Evolutionary conservation across 495 filamentous ascomycete genomes (phyloP).

Genomic region (Amniculicola lignicola): DNA sequence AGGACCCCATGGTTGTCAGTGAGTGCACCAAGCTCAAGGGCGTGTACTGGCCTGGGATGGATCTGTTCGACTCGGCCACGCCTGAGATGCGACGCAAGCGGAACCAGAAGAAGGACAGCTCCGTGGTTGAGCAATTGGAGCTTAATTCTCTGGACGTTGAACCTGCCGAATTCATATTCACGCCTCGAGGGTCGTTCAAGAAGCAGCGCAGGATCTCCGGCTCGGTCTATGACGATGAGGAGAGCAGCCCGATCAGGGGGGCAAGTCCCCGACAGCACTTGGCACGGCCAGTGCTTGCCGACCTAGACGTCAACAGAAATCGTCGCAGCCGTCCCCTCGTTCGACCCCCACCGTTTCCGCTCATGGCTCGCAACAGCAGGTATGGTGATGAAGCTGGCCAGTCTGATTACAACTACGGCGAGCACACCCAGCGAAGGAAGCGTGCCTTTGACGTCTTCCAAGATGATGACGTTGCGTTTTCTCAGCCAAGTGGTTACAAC

Average conservation of each 20-base stretch:
- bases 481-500: constrained; percentile 31
- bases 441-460: constrained; percentile 34
- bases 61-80: constrained; percentile 80
- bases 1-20: constrained; percentile 35
- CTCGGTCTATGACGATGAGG: constrained; percentile 33
- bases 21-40: constrained; percentile 64
- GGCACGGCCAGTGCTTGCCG: constrained; percentile 25
- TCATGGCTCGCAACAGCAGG: not conserved
- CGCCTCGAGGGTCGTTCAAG: constrained; percentile 52
- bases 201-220: constrained; percentile 58
- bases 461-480: constrained; percentile 37
- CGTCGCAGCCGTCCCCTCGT: constrained; percentile 17
- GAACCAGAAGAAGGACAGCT: constrained; percentile 81
- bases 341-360: constrained; percentile 9
- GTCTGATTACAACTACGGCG: constrained; percentile 11
- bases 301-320: constrained; percentile 29
- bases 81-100: constrained; percentile 71
- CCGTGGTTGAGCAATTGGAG: constrained; percentile 67
- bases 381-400: constrained; percentile 29
- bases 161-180: constrained; percentile 67
- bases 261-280: constrained; percentile 24
- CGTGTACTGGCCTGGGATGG: constrained; percentile 77
- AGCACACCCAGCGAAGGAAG: constrained; percentile 23
- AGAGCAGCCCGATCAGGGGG: constrained; percentile 32
- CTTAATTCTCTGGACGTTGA: constrained; percentile 63